Conservation (phyloP, 768 basidiomycete genomes). For the Royoungia palumana region DNA sequence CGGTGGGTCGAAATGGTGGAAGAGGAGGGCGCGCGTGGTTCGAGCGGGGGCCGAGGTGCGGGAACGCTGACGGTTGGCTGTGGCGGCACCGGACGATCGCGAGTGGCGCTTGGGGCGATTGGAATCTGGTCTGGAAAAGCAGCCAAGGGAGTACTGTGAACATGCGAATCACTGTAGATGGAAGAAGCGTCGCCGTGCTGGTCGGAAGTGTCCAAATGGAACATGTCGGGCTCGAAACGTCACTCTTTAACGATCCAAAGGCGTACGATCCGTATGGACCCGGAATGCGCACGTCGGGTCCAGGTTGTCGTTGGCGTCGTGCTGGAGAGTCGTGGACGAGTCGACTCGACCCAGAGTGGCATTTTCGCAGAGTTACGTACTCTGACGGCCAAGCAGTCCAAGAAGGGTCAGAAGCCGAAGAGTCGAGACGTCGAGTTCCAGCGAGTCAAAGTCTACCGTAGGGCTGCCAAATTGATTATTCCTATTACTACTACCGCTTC, state of each 20-base stretch:
- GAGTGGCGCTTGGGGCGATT: slow-evolving; percentile 13
- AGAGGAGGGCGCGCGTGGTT: slow-evolving; percentile 13
- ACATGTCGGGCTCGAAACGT: slow-evolving; percentile 8
- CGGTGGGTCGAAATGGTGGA: not conserved
- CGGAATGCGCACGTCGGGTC: too few relatives aligned
- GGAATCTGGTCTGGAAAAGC: slow-evolving; percentile 28
- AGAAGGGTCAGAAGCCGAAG: too few relatives aligned
- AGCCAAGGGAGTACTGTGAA: slow-evolving; percentile 9
- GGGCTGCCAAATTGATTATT: not conserved
- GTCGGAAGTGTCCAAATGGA: slow-evolving; percentile 57
- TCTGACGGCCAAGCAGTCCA: too few relatives aligned
- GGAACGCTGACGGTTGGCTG: not conserved
- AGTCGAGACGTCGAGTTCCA: too few relatives aligned
- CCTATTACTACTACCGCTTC: not conserved
- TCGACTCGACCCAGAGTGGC: too few relatives aligned
- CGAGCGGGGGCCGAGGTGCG: slow-evolving; percentile 2
- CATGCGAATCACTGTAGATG: slow-evolving; percentile 7
- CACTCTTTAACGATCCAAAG: not conserved
- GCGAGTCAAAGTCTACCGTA: not conserved
- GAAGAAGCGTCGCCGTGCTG: slow-evolving; percentile 84
- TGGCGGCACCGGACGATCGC: slow-evolving; percentile 19
- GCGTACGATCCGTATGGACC: not conserved
- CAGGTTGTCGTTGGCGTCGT: too few relatives aligned
- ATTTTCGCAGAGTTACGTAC: too few relatives aligned
- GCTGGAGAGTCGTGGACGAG: too few relatives aligned